phyloP scores from a whole-genome alignment of 257 asterid genomes.

The Marsdenia floribunda region DNA sequence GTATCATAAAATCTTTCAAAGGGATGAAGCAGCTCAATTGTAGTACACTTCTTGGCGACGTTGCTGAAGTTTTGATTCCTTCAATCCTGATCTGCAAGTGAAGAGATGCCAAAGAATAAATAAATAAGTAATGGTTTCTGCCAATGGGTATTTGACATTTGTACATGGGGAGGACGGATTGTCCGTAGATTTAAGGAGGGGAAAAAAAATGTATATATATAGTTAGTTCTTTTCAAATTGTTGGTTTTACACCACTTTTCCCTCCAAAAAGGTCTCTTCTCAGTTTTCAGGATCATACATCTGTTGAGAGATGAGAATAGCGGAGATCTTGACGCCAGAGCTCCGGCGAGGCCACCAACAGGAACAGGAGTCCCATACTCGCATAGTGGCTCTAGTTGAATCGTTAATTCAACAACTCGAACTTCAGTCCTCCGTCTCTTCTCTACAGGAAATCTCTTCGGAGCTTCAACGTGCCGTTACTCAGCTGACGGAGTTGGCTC shows the following conservation, averaged over 20 bases:
- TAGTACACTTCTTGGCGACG: too few species aligned
- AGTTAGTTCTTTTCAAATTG: neutral
- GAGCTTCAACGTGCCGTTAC: constrained; percentile 44
- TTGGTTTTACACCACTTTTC: constrained; percentile 18
- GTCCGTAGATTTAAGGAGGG: neutral
- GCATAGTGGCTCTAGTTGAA: constrained; percentile 53
- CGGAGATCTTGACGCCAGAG: constrained; percentile 65
- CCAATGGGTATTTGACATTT: neutral
- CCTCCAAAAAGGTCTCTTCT: constrained; percentile 36
- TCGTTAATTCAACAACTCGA: constrained; percentile 59
- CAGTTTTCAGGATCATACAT: constrained; percentile 1
- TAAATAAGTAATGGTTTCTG: neutral
- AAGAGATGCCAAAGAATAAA: too few species aligned
- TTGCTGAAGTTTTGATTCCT: too few species aligned
- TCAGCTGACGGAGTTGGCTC: constrained; percentile 57
- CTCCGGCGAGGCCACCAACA: constrained; percentile 26
- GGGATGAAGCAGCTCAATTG: too few species aligned
- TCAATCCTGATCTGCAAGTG: too few species aligned
- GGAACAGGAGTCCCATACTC: constrained; percentile 34
- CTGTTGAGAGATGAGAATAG: constrained; percentile 52
- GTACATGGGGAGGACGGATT: neutral
- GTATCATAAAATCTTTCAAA: too few species aligned
- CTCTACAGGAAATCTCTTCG: constrained; percentile 58
- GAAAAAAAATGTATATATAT: neutral
- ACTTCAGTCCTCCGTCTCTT: constrained; percentile 38